Evolutionary conservation across 2,329 filamentous ascomycete species (phyloP), one percentile per base, ranked within the genome.

Genomic region (Aspergillus eucalypticola): DNA sequence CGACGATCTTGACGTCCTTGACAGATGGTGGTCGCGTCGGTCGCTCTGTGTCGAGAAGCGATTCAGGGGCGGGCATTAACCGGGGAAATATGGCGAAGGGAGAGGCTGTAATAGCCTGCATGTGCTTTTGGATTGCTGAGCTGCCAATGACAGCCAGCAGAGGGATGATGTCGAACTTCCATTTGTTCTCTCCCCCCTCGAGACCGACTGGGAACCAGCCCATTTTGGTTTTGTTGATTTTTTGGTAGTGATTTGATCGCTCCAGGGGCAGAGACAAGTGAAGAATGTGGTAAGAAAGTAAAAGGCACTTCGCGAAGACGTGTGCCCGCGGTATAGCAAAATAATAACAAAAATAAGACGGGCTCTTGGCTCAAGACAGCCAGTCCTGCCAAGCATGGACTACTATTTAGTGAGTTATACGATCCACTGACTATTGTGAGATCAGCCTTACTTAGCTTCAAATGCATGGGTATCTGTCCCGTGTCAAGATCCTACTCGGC

Each of bases 121-220:
- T 76, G 68, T 87, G 84, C 63, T 84, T 83, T 49, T 81, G 78
- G 62, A 87, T 85, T 13, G 83, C 81, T 3, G 81, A 82, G 73
- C 87, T 85, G 69, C 85, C 85, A 59, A 87, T 84, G 67, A 88
- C 83, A 59, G 85, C 85, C 55, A 88, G 81, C 23, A 88, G 81
- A 38, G 84, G 86, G 58, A 88, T 84, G 42, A 87, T 84, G 67
- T 87, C 85, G 53, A 87, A 79, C 35, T 80, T 79, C 84, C 84
- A 87, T 25, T 23, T 44, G 25, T 25, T 39, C 11, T 32, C 21
- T 2, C 55, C 42, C 29, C 8, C 21, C 5, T 41, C 50, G 3
- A 59, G 50, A 3, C 21, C 42, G 13, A 27, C 19, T 2, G 57
- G 57, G 27, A 59, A 59, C 57, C 57, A 59, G 51, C 57, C 51